Evolutionary conservation across 1,284 basidiomycete species (phyloP).

Genomic region (Ustilago shanxiensis): DNA sequence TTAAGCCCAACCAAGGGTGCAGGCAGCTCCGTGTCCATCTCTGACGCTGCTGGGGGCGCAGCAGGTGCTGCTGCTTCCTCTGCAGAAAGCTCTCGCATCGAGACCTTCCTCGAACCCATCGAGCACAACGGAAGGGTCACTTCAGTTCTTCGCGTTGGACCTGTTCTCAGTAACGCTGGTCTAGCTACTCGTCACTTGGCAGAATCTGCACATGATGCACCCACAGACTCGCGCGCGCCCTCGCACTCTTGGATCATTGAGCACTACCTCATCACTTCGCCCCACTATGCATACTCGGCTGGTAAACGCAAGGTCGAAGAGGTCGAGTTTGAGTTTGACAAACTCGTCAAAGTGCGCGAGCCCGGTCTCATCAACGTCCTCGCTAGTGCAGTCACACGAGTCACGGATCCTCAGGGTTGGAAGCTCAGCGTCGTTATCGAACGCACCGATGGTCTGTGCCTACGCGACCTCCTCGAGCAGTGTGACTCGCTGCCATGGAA

Average conservation of each 20-base stretch:
- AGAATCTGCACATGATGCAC: slow-evolving; percentile 44
- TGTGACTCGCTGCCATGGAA: slow-evolving; percentile 58
- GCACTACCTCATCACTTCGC: slow-evolving; percentile 55
- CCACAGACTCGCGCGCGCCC: slow-evolving; percentile 31
- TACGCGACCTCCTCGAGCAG: slow-evolving; percentile 56
- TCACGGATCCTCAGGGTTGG: slow-evolving; percentile 45
- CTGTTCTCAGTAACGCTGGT: slow-evolving; percentile 43
- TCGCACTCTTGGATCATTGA: slow-evolving; percentile 60
- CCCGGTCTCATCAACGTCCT: slow-evolving; percentile 58
- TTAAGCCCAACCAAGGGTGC: slow-evolving; percentile 26
- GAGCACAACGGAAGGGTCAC: slow-evolving; percentile 45
- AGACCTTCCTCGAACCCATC: slow-evolving; percentile 61
- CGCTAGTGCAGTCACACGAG: slow-evolving; percentile 54
- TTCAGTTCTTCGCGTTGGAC: slow-evolving; percentile 56
- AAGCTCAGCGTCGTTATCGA: slow-evolving; percentile 58
- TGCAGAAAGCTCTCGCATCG: slow-evolving; percentile 35
- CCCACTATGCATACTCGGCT: slow-evolving; percentile 54
- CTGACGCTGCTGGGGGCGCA: too few relatives aligned
- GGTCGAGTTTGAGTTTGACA: slow-evolving; percentile 62
- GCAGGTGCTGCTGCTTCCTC: slow-evolving; percentile 8
- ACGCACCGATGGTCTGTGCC: slow-evolving; percentile 30
- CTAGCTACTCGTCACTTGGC: slow-evolving; percentile 54
- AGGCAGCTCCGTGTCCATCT: neutral
- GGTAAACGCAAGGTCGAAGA: slow-evolving; percentile 67
- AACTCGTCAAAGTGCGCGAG: slow-evolving; percentile 52